phyloP scores from a whole-genome alignment of 345 rosid genomes.

The Erodium maritimum region DNA sequence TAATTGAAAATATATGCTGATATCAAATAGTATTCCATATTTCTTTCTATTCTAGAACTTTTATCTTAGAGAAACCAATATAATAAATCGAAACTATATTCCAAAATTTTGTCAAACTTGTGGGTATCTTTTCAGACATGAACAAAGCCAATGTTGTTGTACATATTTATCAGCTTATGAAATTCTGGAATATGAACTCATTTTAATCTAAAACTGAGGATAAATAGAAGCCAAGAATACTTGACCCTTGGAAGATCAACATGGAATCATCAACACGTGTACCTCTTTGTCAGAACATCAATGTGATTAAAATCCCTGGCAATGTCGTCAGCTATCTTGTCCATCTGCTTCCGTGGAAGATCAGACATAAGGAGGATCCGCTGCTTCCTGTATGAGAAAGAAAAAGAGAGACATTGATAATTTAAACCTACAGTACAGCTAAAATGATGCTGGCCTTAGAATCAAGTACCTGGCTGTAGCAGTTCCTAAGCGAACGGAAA shows the following conservation, averaged over 20 bases:
- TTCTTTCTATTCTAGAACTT: background rate
- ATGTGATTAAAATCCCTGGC: slow-evolving; percentile 74
- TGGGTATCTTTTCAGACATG: no score
- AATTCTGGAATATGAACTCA: no score
- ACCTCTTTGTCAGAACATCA: slow-evolving; percentile 91
- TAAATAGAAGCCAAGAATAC: background rate
- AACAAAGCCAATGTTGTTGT: no score
- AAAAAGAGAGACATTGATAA: slow-evolving; percentile 7
- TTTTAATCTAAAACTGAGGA: no score
- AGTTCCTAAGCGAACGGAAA: slow-evolving; percentile 83
- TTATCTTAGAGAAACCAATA: background rate
- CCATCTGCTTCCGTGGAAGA: slow-evolving; percentile 93
- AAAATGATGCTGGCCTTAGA: slow-evolving; percentile 7
- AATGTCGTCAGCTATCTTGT: slow-evolving; percentile 61
- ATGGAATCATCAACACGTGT: background rate
- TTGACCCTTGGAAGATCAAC: no score
- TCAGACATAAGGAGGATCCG: slow-evolving; percentile 93
- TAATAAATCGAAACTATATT: no score
- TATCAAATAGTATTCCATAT: no score
- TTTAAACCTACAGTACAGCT: slow-evolving; percentile 1
- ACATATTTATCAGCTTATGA: no score
- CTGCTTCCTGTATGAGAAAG: slow-evolving; percentile 44
- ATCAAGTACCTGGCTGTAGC: slow-evolving; percentile 72
- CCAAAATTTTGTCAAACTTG: background rate
- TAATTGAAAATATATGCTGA: no score